Evolutionary conservation across 192 early-diverging fungal species (phyloP).

Genomic region (Haplosporangium gracile): DNA sequence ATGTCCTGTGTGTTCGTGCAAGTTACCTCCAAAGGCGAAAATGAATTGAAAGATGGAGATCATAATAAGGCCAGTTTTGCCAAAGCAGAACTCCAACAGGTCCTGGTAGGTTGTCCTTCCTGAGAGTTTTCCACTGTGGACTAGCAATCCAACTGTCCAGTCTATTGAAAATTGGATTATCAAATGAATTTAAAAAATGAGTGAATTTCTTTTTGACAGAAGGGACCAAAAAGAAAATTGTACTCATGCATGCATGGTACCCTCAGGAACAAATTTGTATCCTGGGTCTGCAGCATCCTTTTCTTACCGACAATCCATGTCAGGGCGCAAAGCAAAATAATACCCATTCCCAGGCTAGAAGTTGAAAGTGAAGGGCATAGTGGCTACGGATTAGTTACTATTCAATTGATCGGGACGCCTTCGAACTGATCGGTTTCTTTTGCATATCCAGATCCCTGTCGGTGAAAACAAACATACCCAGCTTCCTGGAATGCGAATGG

Average conservation of each 20-base stretch:
- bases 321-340: constrained; percentile 66
- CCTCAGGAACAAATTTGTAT: not conserved
- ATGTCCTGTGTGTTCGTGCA: not conserved
- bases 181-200: not conserved
- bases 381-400: not conserved
- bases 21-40: constrained; percentile 92
- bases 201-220: not conserved
- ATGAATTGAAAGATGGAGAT: constrained; percentile 93
- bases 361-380: constrained; percentile 64
- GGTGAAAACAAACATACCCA: constrained; percentile 70
- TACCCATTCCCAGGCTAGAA: constrained; percentile 63
- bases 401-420: not conserved
- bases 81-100: constrained; percentile 86
- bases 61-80: constrained; percentile 76
- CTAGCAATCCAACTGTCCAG: constrained; percentile 85
- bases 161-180: constrained; percentile 50
- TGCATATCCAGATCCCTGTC: not conserved
- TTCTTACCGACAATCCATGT: constrained; percentile 75
- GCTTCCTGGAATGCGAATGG: constrained; percentile 90
- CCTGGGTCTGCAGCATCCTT: not conserved
- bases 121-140: constrained; percentile 80
- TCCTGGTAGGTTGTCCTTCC: constrained; percentile 88
- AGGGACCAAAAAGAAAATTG: not conserved
- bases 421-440: not conserved
- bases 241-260: not conserved